Conservation (phyloP, 2,329 filamentous ascomycete genomes). For the Colletotrichum tropicicola region DNA sequence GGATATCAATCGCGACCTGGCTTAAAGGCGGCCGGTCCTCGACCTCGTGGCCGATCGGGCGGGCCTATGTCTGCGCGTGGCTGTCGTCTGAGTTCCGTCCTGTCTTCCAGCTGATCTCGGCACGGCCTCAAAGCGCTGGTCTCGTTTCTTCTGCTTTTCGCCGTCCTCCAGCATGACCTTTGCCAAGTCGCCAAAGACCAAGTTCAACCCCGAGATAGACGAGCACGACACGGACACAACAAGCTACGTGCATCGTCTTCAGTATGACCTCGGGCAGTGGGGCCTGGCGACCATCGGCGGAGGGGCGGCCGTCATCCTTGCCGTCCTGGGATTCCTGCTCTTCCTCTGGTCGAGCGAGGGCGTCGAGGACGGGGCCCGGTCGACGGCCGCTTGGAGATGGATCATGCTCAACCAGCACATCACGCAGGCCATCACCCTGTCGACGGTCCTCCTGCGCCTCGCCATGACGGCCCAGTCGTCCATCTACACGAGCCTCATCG, state of each 20-base stretch:
- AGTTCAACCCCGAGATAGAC: neutral
- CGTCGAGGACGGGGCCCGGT: slow-evolving; percentile 17
- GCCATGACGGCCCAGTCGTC: slow-evolving; percentile 31
- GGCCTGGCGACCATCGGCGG: slow-evolving; percentile 24
- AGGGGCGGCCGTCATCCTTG: slow-evolving; percentile 30
- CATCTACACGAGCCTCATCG: slow-evolving; percentile 35
- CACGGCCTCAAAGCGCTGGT: too few relatives aligned
- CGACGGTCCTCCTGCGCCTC: slow-evolving; percentile 31
- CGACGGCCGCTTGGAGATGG: slow-evolving; percentile 30
- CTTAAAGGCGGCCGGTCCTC: neutral
- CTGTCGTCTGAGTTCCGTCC: neutral
- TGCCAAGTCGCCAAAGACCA: neutral
- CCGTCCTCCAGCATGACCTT: neutral
- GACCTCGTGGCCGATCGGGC: neutral
- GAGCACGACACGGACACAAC: neutral
- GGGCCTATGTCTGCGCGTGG: neutral
- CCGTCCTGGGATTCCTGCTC: slow-evolving; percentile 31
- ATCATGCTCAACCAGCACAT: slow-evolving; percentile 31
- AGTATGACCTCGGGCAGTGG: slow-evolving; percentile 8
- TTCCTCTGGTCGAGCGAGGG: slow-evolving; percentile 33
- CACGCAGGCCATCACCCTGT: slow-evolving; percentile 33
- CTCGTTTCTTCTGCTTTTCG: neutral
- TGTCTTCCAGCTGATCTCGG: neutral
- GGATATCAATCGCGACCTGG: too few relatives aligned
- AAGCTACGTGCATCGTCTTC: neutral